Evolutionary conservation across 1,139 yeast genomes (phyloP).

Genomic region (Yamadazyma triangularis): DNA sequence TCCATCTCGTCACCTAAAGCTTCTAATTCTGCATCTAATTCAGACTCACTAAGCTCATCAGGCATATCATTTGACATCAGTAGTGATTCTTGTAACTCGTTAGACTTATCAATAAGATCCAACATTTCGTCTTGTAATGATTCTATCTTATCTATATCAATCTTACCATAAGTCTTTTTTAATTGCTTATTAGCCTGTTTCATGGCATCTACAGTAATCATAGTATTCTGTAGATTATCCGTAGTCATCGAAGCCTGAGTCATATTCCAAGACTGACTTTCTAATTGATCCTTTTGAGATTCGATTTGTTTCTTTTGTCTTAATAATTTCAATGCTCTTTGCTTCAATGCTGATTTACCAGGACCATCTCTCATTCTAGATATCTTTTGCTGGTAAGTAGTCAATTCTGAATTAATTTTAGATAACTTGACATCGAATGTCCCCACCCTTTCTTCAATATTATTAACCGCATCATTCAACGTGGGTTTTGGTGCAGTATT

Average conservation of each 20-base stretch:
- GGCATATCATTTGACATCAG: conserved; percentile 82
- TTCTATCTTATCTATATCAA: conserved; percentile 88
- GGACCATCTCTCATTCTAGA: conserved; percentile 86
- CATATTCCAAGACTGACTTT: conserved; percentile 95
- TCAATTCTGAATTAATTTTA: conserved; percentile 80
- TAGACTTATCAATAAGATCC: conserved; percentile 86
- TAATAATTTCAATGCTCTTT: conserved; percentile 78
- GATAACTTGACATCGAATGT: conserved; percentile 83
- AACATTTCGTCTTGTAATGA: conserved; percentile 95
- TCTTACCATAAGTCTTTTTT: conserved; percentile 86
- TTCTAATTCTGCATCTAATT: conserved; percentile 92
- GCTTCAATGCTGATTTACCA: conserved; percentile 82
- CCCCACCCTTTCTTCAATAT: conserved; percentile 76
- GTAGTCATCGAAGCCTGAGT: conserved; percentile 97
- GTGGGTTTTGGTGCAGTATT: conserved; percentile 72
- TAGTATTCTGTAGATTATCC: conserved; percentile 87
- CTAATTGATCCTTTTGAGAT: conserved; percentile 86
- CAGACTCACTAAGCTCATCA: conserved; percentile 89
- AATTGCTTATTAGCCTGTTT: conserved; percentile 87
- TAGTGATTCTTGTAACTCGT: conserved; percentile 85
- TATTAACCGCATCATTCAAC: conserved; percentile 68
- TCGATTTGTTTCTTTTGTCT: conserved; percentile 89
- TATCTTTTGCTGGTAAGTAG: conserved; percentile 84
- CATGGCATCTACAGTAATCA: conserved; percentile 95
- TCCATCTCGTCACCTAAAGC: conserved; percentile 93